A percentile compares a stretch with the other conserved stretches of the same genome.
Evolutionary conservation across 2,329 filamentous ascomycete species (phyloP).

Genomic region (Calonectria henricotiae): DNA sequence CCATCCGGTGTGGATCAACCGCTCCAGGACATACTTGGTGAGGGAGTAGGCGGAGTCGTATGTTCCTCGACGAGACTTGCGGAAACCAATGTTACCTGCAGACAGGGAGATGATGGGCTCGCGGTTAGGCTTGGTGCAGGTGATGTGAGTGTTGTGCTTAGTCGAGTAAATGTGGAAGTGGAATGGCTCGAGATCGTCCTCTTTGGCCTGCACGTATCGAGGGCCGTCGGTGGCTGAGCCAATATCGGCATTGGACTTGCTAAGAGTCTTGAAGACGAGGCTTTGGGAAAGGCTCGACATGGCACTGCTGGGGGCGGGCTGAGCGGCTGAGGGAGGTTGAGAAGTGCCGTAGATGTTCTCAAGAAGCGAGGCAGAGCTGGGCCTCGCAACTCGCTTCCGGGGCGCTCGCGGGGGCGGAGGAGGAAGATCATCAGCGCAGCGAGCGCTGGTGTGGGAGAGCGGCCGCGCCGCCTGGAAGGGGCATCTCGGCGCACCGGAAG

Average conservation of each 20-base stretch:
- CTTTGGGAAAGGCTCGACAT: constrained; percentile 59
- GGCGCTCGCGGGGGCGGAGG: constrained; percentile 44
- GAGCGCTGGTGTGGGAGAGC: constrained; percentile 61
- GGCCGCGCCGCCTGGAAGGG: constrained; percentile 52
- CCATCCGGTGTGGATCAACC: constrained; percentile 87
- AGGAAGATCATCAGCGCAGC: constrained; percentile 50
- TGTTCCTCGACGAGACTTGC: constrained; percentile 82
- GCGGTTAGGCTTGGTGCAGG: constrained; percentile 86
- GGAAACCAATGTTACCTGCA: constrained; percentile 92
- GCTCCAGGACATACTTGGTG: constrained; percentile 85
- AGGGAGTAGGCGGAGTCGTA: constrained; percentile 97
- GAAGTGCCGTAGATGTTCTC: constrained; percentile 57
- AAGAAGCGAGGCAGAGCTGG: constrained; percentile 54
- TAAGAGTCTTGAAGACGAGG: constrained; percentile 60
- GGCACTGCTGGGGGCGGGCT: constrained; percentile 49
- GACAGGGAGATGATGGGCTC: constrained; percentile 86
- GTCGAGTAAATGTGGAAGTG: constrained; percentile 90
- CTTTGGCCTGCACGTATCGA: constrained; percentile 51
- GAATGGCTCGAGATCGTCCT: constrained; percentile 74
- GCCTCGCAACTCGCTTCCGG: constrained; percentile 48
- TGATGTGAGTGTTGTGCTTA: constrained; percentile 97
- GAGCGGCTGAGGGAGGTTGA: constrained; percentile 39
- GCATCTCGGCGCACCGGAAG: constrained; percentile 42
- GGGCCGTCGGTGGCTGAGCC: constrained; percentile 52
- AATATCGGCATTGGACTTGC: constrained; percentile 57